phyloP scores from a whole-genome alignment of 1,139 yeast genomes.

The Saccharomyces hybrid region DNA sequence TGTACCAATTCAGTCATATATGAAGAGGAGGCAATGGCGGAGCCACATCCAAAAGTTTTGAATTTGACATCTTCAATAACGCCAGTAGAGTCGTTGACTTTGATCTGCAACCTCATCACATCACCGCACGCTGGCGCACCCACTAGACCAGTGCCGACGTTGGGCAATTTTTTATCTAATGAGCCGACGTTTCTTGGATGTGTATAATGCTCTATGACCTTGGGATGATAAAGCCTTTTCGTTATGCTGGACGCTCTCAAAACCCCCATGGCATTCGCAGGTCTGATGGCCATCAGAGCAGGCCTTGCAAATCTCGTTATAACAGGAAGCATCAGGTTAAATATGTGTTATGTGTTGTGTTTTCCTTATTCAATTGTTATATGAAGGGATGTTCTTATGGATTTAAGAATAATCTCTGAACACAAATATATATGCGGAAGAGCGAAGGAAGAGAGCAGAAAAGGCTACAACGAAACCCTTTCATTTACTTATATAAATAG shows the following conservation, averaged over 20 bases:
- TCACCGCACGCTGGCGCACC: conserved; percentile 99
- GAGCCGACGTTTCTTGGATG: conserved; percentile 97
- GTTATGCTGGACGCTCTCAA: neutral
- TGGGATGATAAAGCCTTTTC: conserved; percentile 48
- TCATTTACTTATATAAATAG: neutral
- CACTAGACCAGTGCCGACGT: conserved; percentile 96
- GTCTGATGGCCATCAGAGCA: neutral
- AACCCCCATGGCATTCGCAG: neutral
- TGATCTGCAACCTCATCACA: conserved; percentile 93
- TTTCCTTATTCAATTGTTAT: neutral
- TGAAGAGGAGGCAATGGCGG: conserved; percentile 93
- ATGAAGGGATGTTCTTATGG: neutral
- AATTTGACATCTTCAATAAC: conserved; percentile 90
- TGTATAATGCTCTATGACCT: conserved; percentile 84
- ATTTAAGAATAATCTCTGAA: neutral
- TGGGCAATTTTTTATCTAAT: conserved; percentile 61
- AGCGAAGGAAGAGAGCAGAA: neutral
- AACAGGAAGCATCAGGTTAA: neutral
- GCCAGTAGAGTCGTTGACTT: conserved; percentile 86
- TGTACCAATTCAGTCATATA: conserved; percentile 92
- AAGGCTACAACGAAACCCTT: neutral
- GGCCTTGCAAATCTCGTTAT: neutral
- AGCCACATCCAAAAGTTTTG: conserved; percentile 97
- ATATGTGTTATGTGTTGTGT: neutral
- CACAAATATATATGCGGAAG: neutral